These are phyloP conservation scores for Boletus huronensis DNA, from an alignment of 768 basidiomycete genomes.

Conservation along the genomic window DNA sequence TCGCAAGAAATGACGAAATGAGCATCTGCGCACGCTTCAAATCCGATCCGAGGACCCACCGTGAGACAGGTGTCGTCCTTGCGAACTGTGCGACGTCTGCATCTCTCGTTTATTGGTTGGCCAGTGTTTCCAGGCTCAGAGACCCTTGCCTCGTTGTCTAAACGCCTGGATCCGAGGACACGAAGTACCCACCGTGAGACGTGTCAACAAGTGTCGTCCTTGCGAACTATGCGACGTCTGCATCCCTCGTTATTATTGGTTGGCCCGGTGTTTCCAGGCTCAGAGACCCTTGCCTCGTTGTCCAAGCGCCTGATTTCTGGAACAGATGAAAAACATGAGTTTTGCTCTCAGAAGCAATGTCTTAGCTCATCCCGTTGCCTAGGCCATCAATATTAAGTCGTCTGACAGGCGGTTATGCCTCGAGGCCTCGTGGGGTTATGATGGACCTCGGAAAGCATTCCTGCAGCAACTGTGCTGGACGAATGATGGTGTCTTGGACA, in stretches of 20 bases:
- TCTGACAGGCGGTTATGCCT: not conserved
- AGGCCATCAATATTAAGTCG: not conserved
- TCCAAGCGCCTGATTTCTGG: constrained; percentile 47
- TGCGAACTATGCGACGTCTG: not conserved
- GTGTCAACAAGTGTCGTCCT: not conserved
- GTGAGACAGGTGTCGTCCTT: not conserved
- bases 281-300: not conserved
- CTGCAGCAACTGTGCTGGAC: not conserved
- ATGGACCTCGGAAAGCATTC: not conserved
- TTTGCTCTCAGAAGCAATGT: constrained; percentile 67
- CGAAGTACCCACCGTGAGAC: not conserved
- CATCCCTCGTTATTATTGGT: no score
- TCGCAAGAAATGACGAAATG: constrained; percentile 14
- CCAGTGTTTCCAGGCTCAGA: not conserved
- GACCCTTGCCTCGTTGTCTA: not conserved
- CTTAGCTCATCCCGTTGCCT: constrained; percentile 21
- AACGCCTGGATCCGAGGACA: no score
- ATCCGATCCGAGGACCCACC: no score
- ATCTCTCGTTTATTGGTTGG: no score
- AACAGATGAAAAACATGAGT: constrained; percentile 70
- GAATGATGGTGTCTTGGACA: not conserved
- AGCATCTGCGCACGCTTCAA: no score
- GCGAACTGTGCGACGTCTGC: not conserved
- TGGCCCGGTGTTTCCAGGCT: not conserved
- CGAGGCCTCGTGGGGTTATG: not conserved